Base-by-base conservation (phyloP, 1,139 yeast species). In the Debaryomyces fabryi region DNA sequence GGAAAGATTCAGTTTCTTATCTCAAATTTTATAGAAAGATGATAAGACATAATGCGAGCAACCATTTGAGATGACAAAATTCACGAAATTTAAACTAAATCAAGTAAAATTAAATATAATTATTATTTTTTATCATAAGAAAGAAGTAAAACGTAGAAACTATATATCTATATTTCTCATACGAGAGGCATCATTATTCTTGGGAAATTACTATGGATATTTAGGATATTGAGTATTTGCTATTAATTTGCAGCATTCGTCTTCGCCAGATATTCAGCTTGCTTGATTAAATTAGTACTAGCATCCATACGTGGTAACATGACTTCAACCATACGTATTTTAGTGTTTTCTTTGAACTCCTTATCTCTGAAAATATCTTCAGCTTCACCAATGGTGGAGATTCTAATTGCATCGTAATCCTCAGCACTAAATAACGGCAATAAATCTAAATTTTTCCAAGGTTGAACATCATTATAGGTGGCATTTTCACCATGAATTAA, bases 241-340 rank as follows among this genome's bases (percentile, higher is more conserved):
- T 21, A 16, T 88, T 88, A 56, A 82, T 35, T 35, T 35, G 38
- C 25, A 35, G 38, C 38, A 35, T 35, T 35, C 10, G 38, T 78
- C 62, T 79, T 71, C 57, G 89, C 93, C 41, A 95, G 83, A 65
- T 87, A 75, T 70, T 86, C 81, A 46, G 93, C 96, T 74, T 87
- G 95, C 15, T 65, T 65, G 21, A 71, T 74, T 73, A 89, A 82
- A 65, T 83, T 81, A 49, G 71, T 72, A 54, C 96, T 95, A 50
- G 96, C 96, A 71, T 88, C 96, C 83, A 88, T 78, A 63, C 78
- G 82, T 53, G 86, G 89, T 63, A 89, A 76, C 84, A 87, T 82
- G 50, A 88, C 79, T 74, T 89, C 96, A 54, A 89, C 74, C 72
- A 88, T 68, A 75, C 96, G 82, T 63, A 88, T 85, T 72, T 79